Base-by-base conservation (phyloP, 139 green algal genomes). In the Coelastrella sp. region DNA sequence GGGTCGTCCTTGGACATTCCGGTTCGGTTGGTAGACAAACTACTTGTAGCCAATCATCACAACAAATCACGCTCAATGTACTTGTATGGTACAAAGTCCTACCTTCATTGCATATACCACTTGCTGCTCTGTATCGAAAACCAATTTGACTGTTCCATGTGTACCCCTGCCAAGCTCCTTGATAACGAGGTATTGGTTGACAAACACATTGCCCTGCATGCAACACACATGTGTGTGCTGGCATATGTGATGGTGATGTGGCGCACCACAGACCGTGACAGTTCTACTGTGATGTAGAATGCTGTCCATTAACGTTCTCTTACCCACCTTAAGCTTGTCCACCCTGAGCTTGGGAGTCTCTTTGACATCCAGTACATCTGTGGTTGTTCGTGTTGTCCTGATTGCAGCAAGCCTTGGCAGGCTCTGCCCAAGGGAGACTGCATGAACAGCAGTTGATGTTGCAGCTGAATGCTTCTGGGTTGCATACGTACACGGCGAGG, bases 161-260 rank as follows among this genome's bases (percentile, higher is more conserved):
- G 86, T 81, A 38, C 94, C 94, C n/a, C 91, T 81, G 0, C 94
- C 94, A 69, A 97, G 86, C 6, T 94, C 93, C 68, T 94, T 92
- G 43, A 97, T 89, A 21, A 97, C 90, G 25, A 96, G 88, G 77
- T 97, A 97, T 91, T 97, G 88, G 66, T 96, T 95, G 71, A 96
- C 87, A 85, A 96, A 95, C 13, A 93, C 92, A 81, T 92, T 88
- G 60, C 86, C 89, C 89, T 92, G 86, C 38, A 77, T 0, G 15
- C 19, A 7, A 6, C 37, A 43, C 2, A 30, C 21, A 27, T 66
- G n/a, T 27, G 57, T 30, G 6, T 15, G 57, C 19, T 30, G 11
- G 57, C 11, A 66, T 11, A 19, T 32, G 6, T 32, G 17, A 66
- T 1, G 21, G 27, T n/a, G 13, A 19, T 19, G 57, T 6, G 11